phyloP scores from a whole-genome alignment of 192 early-diverging fungal species.

The Podila epigama region DNA sequence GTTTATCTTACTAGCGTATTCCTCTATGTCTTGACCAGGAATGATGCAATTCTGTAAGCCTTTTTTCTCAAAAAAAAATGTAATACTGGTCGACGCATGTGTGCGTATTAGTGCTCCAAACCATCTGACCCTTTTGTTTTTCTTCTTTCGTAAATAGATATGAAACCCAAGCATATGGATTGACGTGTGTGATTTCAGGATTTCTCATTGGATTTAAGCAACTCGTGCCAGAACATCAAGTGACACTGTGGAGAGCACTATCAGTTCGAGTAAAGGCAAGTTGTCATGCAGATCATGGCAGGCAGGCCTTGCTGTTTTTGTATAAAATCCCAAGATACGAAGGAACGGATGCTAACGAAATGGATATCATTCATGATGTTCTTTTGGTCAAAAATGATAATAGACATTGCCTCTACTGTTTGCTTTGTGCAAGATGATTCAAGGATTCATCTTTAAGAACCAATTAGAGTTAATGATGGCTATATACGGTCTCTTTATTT shows the following conservation, averaged over 20 bases:
- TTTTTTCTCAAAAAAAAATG: background rate
- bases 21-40: conserved; percentile 62
- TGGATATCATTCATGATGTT: too few relatives aligned
- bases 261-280: conserved; percentile 81
- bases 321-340: background rate
- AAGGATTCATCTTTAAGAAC: conserved; percentile 55
- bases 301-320: conserved; percentile 48
- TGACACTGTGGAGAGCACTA: conserved; percentile 70
- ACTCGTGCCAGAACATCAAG: conserved; percentile 83
- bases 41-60: conserved; percentile 66
- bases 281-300: conserved; percentile 33
- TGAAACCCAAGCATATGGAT: conserved; percentile 70
- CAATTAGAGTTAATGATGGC: conserved; percentile 72
- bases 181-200: conserved; percentile 73
- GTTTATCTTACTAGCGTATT: conserved; percentile 63
- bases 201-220: conserved; percentile 92
- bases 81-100: conserved; percentile 14
- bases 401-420: conserved; percentile 60
- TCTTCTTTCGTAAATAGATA: conserved; percentile 47
- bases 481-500: conserved; percentile 72
- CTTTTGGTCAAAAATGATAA: background rate
- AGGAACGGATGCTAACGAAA: background rate
- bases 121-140: background rate
- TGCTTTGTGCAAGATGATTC: conserved; percentile 50
- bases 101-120: background rate